Evolutionary conservation across 768 basidiomycete genomes (phyloP).

Genomic region (Tricholoma furcatifolium): DNA sequence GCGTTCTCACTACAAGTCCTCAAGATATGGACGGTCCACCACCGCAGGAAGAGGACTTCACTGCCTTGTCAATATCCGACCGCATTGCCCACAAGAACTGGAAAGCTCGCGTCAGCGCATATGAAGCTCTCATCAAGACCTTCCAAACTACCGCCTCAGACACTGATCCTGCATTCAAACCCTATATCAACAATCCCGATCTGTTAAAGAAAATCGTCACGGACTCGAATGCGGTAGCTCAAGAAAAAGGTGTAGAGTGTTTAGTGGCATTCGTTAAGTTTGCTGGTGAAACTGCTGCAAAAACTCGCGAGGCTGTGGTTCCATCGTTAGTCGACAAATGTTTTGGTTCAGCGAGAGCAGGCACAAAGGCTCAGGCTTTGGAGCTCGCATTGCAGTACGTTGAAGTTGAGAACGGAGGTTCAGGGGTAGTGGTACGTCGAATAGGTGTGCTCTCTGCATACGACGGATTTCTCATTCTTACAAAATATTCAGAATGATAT

Average conservation of each 20-base stretch:
- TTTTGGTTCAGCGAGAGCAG: conserved; percentile 85
- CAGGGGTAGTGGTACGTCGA: conserved; percentile 82
- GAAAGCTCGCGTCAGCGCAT: conserved; percentile 96
- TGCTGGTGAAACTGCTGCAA: conserved; percentile 85
- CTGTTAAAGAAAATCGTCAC: conserved; percentile 83
- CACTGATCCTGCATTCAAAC: conserved; percentile 90
- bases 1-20: conserved; percentile 15
- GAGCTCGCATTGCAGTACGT: conserved; percentile 89
- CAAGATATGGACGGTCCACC: conserved; percentile 82
- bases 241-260: conserved; percentile 96
- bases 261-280: conserved; percentile 84
- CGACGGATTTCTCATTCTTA: conserved; percentile 26
- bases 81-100: conserved; percentile 94
- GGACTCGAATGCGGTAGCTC: conserved; percentile 94
- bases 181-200: conserved; percentile 77
- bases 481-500: conserved; percentile 60
- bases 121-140: conserved; percentile 81
- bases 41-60: conserved; percentile 94
- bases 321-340: conserved; percentile 97
- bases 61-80: conserved; percentile 71
- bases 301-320: conserved; percentile 76
- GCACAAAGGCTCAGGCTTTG: conserved; percentile 83
- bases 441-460: conserved; percentile 20
- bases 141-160: conserved; percentile 91
- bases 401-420: conserved; percentile 88